phyloP scores from a whole-genome alignment of 2,329 filamentous ascomycete genomes.

The Aspergillus brunneoviolaceus region DNA sequence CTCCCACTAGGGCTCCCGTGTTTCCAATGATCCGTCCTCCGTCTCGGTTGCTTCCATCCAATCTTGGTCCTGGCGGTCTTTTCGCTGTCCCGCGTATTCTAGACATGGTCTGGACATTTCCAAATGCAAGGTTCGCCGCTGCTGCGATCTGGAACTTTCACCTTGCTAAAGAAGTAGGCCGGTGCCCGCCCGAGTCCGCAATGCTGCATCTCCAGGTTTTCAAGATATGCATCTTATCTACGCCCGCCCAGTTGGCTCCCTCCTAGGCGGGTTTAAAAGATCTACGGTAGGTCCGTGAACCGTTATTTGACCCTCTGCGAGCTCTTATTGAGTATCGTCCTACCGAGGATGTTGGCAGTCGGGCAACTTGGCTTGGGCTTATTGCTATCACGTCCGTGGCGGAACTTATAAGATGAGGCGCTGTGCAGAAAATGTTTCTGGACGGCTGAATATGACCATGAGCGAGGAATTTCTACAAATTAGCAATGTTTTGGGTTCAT shows the following conservation, averaged over 20 bases:
- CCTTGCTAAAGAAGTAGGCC: not conserved
- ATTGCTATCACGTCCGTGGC: not conserved
- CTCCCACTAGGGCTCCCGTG: not conserved
- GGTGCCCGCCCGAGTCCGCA: not conserved
- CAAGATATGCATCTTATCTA: constrained; percentile 1
- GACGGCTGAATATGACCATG: not conserved
- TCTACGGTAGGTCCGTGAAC: constrained; percentile 5
- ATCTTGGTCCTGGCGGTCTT: not conserved
- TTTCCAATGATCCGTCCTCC: not conserved
- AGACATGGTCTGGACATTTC: not conserved
- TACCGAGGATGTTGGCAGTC: not conserved
- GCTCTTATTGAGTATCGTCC: constrained; percentile 2
- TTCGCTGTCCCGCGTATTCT: not conserved
- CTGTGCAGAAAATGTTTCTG: not conserved
- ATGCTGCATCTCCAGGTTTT: not conserved
- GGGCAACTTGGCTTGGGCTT: not conserved
- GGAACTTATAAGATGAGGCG: not conserved
- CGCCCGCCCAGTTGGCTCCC: not conserved
- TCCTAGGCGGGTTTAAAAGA: constrained; percentile 1
- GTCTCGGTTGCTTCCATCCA: not conserved
- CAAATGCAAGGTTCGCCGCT: constrained; percentile 9
- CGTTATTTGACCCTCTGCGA: constrained; percentile 3
- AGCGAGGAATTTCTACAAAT: not conserved
- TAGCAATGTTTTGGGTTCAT: not conserved
- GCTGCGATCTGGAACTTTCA: not conserved